Evolutionary conservation across 495 filamentous ascomycete genomes (phyloP), one percentile per base, ranked within the genome.

Genomic region (Cudoniella acicularis): DNA sequence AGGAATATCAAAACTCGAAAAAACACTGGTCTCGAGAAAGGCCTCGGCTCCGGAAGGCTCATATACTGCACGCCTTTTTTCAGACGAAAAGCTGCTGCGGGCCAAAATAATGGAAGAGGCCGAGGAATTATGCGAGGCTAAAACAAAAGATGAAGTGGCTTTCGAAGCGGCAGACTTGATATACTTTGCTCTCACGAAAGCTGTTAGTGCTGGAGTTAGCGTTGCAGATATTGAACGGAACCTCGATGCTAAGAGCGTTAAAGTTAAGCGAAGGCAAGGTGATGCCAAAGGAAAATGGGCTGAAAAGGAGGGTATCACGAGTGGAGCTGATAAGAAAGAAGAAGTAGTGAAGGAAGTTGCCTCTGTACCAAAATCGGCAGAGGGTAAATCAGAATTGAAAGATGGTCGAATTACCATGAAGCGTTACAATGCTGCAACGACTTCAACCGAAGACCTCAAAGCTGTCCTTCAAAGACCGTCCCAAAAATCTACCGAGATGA

Each of bases 101-200:
- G 95, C 94, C 2, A 98, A 98, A 79, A 96, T 98, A 43, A 94
- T 96, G 87, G 94, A 98, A 73, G 94, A 98, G 70, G 94, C 94
- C 1, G 87, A 91, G 60, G 94, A 98, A 74, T 76, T 98, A 25
- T 98, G 94, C 75, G 81, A 89, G 50, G 94, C 94, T 13, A 81
- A 79, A 40, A 86, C 83, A 10, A 89, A 90, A 53, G 78, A 92
- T 53, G 90, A 97, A 18, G 79, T 97, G 48, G 88, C 94, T 13
- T 94, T 94, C 52, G 94, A 98, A 73, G 91, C 94, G 1, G 94
- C 93, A 13, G 94, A 98, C 69, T 77, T 98, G 52, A 82, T 98
- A 21, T 98, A 97, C 76, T 98, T 98, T 75, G 90, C 95, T 9
- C 72, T 98, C 22, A 90, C 94, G 6, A 94, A 89, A 71, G 95